Percentiles rank a stretch among this genome's conserved stretches.
phyloP scores from a whole-genome alignment of 2,329 filamentous ascomycete genomes.

The Metarhizium brunneum region DNA sequence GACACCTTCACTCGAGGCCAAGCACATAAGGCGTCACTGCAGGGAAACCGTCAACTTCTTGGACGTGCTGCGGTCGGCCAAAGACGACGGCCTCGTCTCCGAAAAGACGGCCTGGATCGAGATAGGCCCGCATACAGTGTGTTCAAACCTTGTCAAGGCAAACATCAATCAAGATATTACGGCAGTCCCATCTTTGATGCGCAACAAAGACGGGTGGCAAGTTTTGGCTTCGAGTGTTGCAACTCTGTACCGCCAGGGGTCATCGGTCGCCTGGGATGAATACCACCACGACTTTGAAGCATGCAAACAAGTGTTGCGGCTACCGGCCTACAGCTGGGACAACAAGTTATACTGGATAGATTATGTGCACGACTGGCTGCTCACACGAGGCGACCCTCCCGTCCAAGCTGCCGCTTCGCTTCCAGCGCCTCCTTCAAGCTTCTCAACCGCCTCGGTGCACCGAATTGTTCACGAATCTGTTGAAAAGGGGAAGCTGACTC shows the following conservation, averaged over 20 bases:
- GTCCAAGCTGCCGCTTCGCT: neutral
- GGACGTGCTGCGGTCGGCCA: neutral
- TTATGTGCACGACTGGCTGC: slow-evolving; percentile 57
- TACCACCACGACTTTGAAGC: slow-evolving; percentile 45
- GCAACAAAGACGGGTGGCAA: slow-evolving; percentile 55
- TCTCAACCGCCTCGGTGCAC: neutral
- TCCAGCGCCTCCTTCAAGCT: neutral
- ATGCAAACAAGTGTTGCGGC: slow-evolving; percentile 40
- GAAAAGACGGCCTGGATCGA: slow-evolving; percentile 1
- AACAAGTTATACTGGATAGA: slow-evolving; percentile 62
- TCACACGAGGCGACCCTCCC: neutral
- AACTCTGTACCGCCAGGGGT: slow-evolving; percentile 45
- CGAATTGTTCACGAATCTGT: neutral
- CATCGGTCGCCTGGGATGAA: slow-evolving; percentile 47
- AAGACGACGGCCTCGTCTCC: neutral
- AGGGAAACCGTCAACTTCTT: neutral
- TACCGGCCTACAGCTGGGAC: slow-evolving; percentile 65
- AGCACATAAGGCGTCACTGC: neutral
- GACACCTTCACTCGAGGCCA: neutral
- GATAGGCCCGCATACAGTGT: slow-evolving; percentile 58
- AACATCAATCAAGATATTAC: slow-evolving; percentile 42
- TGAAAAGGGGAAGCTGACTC: neutral
- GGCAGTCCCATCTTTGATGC: slow-evolving; percentile 51
- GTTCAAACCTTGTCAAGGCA: slow-evolving; percentile 53
- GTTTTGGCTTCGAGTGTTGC: slow-evolving; percentile 49